Evolutionary conservation across 208 protist species (phyloP), one percentile per base, ranked within the genome.

Genomic region (Herpetomonas muscarum): DNA sequence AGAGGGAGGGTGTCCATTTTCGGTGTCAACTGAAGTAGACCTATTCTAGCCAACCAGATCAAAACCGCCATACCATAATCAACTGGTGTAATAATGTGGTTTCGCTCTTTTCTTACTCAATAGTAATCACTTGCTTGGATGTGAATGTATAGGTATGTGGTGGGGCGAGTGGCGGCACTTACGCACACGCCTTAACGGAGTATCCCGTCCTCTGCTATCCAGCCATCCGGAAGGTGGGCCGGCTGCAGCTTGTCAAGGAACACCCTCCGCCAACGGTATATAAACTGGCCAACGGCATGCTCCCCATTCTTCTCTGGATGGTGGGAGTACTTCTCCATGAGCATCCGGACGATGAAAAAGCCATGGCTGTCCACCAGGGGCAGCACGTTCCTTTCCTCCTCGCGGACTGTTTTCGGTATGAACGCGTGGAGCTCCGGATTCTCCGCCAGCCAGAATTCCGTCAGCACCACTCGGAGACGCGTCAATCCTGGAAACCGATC

Each of bases 211-310:
- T 83, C 75, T 41, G 70, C 56, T 21, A 52, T n/a, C 79, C 79
- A 87, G 1, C 75, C 75, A 3, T 48, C 32, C 17, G 79, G 79
- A 31, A 87, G 59, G 50, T 81, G 64, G 45, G 56, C 55, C 7
- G 79, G 79, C 15, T 64, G 52, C 65, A 87, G 51, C 3, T 47
- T 29, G 15, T 58, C 51, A n/a, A 81, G 39, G 48, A 87, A 87
- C 13, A 52, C 42, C 2, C 39, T 55, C 7, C 79, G 67, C 79
- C 79, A 87, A 37, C 72, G 79, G 28, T 73, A 75, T 51, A 87
- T 87, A 54, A 87, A 87, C 55, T 81, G 68, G 3, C 79, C 79
- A 1, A 82, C 52, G 21, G 79, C 70, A 30, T 79, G 70, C 31
- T 86, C 79, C 9, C 46, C 32, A 21, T 55, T 60, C 45, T 79